phyloP scores from a whole-genome alignment of 1,284 basidiomycete species.

The Mycena sp. region DNA sequence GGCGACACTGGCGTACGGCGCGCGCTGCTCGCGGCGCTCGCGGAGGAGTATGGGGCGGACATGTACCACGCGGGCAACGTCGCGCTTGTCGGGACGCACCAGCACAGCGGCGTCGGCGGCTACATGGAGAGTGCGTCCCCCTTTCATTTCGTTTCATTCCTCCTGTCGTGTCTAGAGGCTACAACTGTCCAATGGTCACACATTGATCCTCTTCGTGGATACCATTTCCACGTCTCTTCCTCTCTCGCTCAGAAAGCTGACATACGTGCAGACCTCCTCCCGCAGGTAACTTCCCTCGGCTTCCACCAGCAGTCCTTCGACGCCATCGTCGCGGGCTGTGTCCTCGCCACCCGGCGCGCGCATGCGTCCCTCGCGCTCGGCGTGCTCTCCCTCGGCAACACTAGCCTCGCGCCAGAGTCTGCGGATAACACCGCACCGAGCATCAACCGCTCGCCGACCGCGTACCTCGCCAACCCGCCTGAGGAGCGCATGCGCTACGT shows the following conservation, averaged over 20 bases:
- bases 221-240: background rate
- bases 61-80: constrained; percentile 60
- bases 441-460: constrained; percentile 73
- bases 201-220: no score
- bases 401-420: no score
- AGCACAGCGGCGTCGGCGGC: constrained; percentile 82
- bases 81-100: constrained; percentile 82
- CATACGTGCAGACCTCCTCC: constrained; percentile 73
- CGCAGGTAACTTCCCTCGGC: constrained; percentile 79
- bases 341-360: constrained; percentile 74
- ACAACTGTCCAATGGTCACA: no score
- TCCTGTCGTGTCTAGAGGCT: background rate
- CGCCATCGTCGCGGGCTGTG: constrained; percentile 76
- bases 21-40: constrained; percentile 60
- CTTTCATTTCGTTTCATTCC: no score
- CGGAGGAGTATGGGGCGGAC: constrained; percentile 12
- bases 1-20: constrained; percentile 83
- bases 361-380: constrained; percentile 71
- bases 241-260: background rate
- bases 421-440: constrained; percentile 75
- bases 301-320: constrained; percentile 75
- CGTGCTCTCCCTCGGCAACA: constrained; percentile 65
- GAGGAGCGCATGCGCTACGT: constrained; percentile 69
- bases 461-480: constrained; percentile 77
- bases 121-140: constrained; percentile 49